Conservation (phyloP, 2,329 filamentous ascomycete species). For the Sporothrix curviconia region DNA sequence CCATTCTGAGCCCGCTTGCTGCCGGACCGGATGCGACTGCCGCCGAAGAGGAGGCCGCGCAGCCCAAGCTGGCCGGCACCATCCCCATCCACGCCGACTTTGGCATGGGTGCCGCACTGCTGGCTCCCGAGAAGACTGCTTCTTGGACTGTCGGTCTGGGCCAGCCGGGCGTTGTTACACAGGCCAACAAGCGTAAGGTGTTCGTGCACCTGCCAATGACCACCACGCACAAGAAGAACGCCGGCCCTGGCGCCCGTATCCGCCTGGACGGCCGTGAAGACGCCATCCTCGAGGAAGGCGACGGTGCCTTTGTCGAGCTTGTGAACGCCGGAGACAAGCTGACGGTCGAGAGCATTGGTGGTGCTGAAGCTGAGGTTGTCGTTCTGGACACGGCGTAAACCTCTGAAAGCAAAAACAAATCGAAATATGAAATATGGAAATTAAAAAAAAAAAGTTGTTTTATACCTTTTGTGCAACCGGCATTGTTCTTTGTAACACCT, state of each 20-base stretch:
- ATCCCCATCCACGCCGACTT: constrained; percentile 83
- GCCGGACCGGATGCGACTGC: constrained; percentile 55
- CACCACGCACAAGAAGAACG: constrained; percentile 40
- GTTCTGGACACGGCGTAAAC: constrained; percentile 55
- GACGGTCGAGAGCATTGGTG: constrained; percentile 59
- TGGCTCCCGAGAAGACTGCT: constrained; percentile 50
- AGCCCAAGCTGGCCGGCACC: constrained; percentile 55
- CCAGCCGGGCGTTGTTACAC: constrained; percentile 37
- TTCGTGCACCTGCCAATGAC: constrained; percentile 74
- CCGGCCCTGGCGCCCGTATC: constrained; percentile 66
- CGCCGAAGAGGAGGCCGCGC: constrained; percentile 57
- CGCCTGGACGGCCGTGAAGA: constrained; percentile 60
- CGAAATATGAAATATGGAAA: background rate
- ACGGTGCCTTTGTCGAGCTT: constrained; percentile 50
- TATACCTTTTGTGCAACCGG: too few species aligned
- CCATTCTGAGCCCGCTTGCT: constrained; percentile 69
- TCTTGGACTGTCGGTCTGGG: constrained; percentile 69
- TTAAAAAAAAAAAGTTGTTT: too few species aligned
- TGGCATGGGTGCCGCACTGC: constrained; percentile 71
- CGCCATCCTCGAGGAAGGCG: constrained; percentile 64
- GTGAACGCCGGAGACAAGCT: constrained; percentile 60
- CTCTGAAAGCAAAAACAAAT: background rate
- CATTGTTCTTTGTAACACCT: too few species aligned
- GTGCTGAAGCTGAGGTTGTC: constrained; percentile 63
- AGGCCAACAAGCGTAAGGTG: constrained; percentile 59